Evolutionary conservation across 495 filamentous ascomycete species (phyloP).

Genomic region (Penicillium subrubescens): DNA sequence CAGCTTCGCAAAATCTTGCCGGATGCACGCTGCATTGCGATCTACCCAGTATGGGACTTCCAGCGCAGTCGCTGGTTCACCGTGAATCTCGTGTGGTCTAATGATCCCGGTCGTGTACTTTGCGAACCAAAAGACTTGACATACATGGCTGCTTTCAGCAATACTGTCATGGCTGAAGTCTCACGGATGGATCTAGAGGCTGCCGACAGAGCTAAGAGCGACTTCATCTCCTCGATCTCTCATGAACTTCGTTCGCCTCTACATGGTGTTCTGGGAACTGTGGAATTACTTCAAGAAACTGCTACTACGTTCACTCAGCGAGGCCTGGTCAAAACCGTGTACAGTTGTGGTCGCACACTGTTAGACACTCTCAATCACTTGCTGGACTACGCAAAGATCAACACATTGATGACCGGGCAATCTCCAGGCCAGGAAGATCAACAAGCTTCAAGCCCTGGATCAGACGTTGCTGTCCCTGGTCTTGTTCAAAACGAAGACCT

Average conservation of each 20-base stretch:
- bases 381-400: slow-evolving; percentile 65
- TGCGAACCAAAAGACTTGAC: slow-evolving; percentile 52
- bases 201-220: slow-evolving; percentile 56
- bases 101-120: slow-evolving; percentile 30
- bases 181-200: slow-evolving; percentile 50
- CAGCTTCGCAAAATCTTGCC: slow-evolving; percentile 31
- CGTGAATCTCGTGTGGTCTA: slow-evolving; percentile 57
- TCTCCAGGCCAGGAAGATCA: slow-evolving; percentile 2
- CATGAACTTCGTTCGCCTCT: slow-evolving; percentile 74
- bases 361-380: slow-evolving; percentile 28
- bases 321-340: slow-evolving; percentile 17
- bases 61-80: slow-evolving; percentile 63
- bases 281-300: slow-evolving; percentile 52
- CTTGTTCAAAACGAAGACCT: slow-evolving; percentile 33
- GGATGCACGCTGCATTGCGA: slow-evolving; percentile 28
- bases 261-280: slow-evolving; percentile 66
- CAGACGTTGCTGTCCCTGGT: slow-evolving; percentile 17
- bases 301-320: slow-evolving; percentile 9
- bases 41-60: slow-evolving; percentile 62
- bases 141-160: slow-evolving; percentile 62
- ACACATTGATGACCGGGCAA: slow-evolving; percentile 30
- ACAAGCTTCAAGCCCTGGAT: background rate
- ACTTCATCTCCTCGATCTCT: slow-evolving; percentile 72
- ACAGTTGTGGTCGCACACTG: slow-evolving; percentile 23
- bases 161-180: slow-evolving; percentile 68